Conservation (phyloP, 805 yeast genomes). For the Metschnikowia similis region DNA sequence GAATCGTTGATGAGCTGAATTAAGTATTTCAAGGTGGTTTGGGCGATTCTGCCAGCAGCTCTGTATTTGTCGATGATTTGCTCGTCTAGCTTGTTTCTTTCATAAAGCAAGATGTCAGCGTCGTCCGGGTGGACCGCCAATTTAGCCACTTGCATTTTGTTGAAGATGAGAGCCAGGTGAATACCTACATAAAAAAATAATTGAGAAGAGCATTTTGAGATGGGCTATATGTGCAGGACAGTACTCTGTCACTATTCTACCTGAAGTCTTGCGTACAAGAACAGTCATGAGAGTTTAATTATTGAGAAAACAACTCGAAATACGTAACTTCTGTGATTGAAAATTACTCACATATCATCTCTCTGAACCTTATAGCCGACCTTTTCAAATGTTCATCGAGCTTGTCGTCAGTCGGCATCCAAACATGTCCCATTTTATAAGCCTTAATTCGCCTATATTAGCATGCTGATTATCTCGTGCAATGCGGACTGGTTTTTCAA, state of each 20-base stretch:
- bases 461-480: conserved; percentile 12
- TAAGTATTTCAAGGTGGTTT: conserved; percentile 70
- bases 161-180: neutral
- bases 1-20: conserved; percentile 64
- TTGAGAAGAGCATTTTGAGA: conserved; percentile 11
- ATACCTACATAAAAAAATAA: conserved; percentile 3
- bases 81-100: conserved; percentile 63
- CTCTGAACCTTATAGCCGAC: no score
- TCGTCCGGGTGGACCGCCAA: conserved; percentile 73
- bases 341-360: no score
- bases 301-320: no score
- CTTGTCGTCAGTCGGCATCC: no score
- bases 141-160: conserved; percentile 65
- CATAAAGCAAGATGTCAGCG: conserved; percentile 64
- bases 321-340: no score
- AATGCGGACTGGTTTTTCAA: conserved; percentile 22
- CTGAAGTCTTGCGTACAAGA: no score
- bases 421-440: no score
- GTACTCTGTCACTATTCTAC: no score
- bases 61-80: conserved; percentile 75
- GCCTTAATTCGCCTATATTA: conserved; percentile 1
- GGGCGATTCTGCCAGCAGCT: conserved; percentile 84
- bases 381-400: no score
- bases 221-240: conserved; percentile 14
- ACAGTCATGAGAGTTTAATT: no score